These are phyloP conservation scores for Paspalum vaginatum DNA, from an alignment of 176 grass and related monocot species.

Conservation along the genomic window DNA sequence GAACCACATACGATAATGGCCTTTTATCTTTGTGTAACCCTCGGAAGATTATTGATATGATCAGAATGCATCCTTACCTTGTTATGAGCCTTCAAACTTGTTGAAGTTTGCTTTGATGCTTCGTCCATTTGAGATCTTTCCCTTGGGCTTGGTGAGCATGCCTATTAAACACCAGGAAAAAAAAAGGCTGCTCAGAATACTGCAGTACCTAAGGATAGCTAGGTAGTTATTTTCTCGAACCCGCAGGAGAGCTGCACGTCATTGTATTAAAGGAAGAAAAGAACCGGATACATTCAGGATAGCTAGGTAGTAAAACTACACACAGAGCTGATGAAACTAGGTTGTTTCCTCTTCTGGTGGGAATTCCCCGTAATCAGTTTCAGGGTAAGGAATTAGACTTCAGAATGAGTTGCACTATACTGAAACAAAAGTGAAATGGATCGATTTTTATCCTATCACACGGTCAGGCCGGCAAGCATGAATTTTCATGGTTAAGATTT, in stretches of 20 bases:
- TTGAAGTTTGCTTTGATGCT: slow-evolving; percentile 36
- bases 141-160: slow-evolving; percentile 22
- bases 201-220: background rate
- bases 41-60: slow-evolving; percentile 11
- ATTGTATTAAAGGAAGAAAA: too few species aligned
- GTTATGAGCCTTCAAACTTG: slow-evolving; percentile 33
- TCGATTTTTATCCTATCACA: background rate
- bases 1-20: slow-evolving; percentile 52
- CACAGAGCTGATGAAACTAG: background rate
- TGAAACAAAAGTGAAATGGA: slow-evolving; percentile 13
- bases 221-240: too few species aligned
- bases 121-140: slow-evolving; percentile 45
- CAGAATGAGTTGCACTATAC: background rate
- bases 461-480: background rate
- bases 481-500: slow-evolving; percentile 9
- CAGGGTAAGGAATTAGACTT: background rate
- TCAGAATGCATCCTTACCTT: slow-evolving; percentile 51
- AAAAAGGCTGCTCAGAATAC: slow-evolving; percentile 16
- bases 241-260: too few species aligned
- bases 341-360: background rate
- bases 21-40: background rate
- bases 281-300: too few species aligned
- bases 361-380: slow-evolving; percentile 3
- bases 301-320: slow-evolving; percentile 26
- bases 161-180: slow-evolving; percentile 33